Conservation (phyloP, 164 flowering plant species). For the Paratinospora sagittata region DNA sequence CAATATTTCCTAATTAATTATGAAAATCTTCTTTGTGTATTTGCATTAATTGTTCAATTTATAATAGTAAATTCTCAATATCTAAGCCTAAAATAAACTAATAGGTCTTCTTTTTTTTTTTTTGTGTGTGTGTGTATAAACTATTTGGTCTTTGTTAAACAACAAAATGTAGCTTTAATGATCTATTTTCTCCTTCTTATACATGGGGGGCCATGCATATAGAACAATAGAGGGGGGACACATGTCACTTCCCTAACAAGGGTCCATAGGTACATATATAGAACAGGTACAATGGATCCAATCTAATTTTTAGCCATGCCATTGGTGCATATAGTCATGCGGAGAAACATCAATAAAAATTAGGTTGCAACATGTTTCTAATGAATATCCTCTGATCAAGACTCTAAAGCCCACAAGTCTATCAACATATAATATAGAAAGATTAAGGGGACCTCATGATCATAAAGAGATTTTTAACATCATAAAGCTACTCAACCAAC, state of each 20-base stretch:
- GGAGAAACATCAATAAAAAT: neutral
- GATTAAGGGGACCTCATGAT: conserved; percentile 8
- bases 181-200: too few relatives aligned
- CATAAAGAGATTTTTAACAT: neutral
- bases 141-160: too few relatives aligned
- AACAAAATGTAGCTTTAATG: too few relatives aligned
- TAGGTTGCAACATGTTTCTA: conserved; percentile 25
- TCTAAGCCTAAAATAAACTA: too few relatives aligned
- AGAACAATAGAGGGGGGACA: neutral
- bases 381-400: conserved; percentile 25
- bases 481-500: conserved; percentile 15
- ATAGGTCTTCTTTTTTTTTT: too few relatives aligned
- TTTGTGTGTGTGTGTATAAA: too few relatives aligned
- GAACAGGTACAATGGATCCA: conserved; percentile 2
- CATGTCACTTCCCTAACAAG: conserved; percentile 2
- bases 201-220: too few relatives aligned
- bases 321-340: neutral
- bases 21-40: too few relatives aligned
- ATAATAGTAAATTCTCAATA: too few relatives aligned
- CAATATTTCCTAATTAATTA: too few relatives aligned
- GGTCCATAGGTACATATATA: neutral
- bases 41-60: too few relatives aligned
- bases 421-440: neutral
- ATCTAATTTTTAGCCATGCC: neutral
- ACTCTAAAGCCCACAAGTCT: conserved; percentile 10